Evolutionary conservation across 345 rosid genomes (phyloP), one percentile per base, ranked within the genome.

Genomic region (Salix brachista): DNA sequence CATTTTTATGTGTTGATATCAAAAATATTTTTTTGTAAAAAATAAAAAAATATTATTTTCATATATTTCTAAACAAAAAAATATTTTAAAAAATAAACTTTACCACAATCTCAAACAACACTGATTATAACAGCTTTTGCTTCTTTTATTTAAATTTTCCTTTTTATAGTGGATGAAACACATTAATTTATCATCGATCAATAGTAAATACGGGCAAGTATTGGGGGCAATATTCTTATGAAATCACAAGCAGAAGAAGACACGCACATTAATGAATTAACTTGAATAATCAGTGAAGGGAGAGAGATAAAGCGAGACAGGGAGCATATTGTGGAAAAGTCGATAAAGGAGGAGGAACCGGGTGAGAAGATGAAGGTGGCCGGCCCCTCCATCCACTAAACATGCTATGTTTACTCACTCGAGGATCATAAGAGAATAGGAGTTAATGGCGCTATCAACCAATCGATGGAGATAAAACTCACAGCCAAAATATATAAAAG

Each of bases 261-360:
- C 70, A 28, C 62, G 14, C 23, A 32, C 12, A 56, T 21, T 56
- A 10, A n/a, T 58, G 11, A 30, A 48, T 30, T 65, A 65, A 30
- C n/a, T 74, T 25, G 69, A 68, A 67, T 67, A 18, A 72, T 75
- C 52, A 41, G 85, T 81, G 67, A 75, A 75, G 28, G 60, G 52
- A 44, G 8, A 42, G 52, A 73, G 25, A 56, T n/a, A 61, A 78
- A 76, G 76, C 23, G 74, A 86, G 81, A 78, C 83, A 82, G 36
- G 41, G 76, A 82, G 89, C 83, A 86, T 84, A 83, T 80, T 62
- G n/a, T 17, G 71, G 75, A 74, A 75, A 65, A 70, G 75, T 23
- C 19, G 61, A 69, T 16, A 54, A 81, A 75, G 79, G 48, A 65
- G 65, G 48, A 69, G 60, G 48, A 70, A 73, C 12, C 19, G 25